These are phyloP conservation scores for Spergularia azorica DNA, from an alignment of 179 eudicot genomes.

Conservation along the genomic window DNA sequence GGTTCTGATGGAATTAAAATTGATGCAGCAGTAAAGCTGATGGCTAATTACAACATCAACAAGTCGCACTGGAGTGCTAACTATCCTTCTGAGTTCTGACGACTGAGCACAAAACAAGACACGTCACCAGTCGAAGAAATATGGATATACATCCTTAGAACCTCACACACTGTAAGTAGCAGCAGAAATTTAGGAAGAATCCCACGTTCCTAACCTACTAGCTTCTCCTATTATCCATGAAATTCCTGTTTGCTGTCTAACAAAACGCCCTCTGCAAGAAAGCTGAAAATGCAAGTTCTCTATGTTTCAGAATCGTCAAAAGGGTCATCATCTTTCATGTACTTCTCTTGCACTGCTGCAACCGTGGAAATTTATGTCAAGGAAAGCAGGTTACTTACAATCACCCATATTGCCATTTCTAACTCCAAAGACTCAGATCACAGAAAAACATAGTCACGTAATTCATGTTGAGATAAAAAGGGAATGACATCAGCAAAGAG, in stretches of 20 bases:
- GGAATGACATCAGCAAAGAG: no score
- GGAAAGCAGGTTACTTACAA: conserved; percentile 27
- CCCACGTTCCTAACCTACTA: not conserved
- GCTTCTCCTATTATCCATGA: not conserved
- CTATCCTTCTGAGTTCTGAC: no score
- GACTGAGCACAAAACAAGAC: no score
- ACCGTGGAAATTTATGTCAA: conserved; percentile 68
- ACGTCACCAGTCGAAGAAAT: no score
- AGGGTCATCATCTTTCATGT: conserved; percentile 75
- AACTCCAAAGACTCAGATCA: not conserved
- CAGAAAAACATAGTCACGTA: not conserved
- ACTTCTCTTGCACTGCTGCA: conserved; percentile 97
- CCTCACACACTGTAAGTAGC: no score
- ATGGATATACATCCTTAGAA: no score
- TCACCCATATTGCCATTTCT: not conserved
- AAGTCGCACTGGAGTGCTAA: no score
- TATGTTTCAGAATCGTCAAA: conserved; percentile 11
- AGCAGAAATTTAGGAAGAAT: no score
- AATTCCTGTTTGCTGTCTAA: not conserved
- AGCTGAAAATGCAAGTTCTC: conserved; percentile 9
- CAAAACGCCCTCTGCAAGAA: not conserved
- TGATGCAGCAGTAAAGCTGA: no score
- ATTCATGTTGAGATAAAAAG: no score
- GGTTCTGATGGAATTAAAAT: no score
- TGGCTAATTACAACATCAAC: no score